A percentile compares a stretch with the other conserved stretches of the same genome.
phyloP scores from a whole-genome alignment of 2,329 filamentous ascomycete species.

The Leptodontidium sp. region DNA sequence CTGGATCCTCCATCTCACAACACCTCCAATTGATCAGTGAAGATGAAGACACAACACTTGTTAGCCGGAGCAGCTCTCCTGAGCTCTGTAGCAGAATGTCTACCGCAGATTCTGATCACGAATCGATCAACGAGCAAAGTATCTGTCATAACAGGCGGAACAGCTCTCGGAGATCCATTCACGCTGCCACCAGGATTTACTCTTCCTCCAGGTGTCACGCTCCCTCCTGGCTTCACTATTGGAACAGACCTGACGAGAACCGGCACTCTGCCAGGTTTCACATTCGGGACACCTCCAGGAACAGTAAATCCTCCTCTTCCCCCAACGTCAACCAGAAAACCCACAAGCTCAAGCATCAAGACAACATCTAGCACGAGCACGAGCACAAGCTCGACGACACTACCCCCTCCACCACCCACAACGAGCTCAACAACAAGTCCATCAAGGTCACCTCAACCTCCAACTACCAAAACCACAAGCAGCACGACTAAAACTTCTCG shows the following conservation, averaged over 20 bases:
- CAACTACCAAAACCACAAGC: neutral
- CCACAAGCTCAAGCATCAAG: slow-evolving; percentile 17
- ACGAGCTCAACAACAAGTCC: neutral
- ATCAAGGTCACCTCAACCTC: slow-evolving; percentile 7
- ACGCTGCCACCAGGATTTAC: slow-evolving; percentile 6
- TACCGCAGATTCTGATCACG: slow-evolving; percentile 14
- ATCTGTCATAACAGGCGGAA: slow-evolving; percentile 2
- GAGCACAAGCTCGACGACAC: no score
- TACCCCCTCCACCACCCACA: no score
- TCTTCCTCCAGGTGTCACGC: slow-evolving; percentile 2
- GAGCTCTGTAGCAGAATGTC: slow-evolving; percentile 5
- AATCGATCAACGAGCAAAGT: slow-evolving; percentile 9
- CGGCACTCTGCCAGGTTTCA: neutral
- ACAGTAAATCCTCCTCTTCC: slow-evolving; percentile 4
- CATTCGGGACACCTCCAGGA: slow-evolving; percentile 1
- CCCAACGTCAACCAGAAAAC: slow-evolving; percentile 6
- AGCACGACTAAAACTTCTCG: slow-evolving; percentile 4
- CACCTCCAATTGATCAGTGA: slow-evolving; percentile 3
- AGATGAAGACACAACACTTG: slow-evolving; percentile 17
- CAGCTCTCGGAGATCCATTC: slow-evolving; percentile 6
- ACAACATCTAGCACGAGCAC: slow-evolving; percentile 15
- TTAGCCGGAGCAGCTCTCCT: neutral
- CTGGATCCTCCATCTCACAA: neutral
- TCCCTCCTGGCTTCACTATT: slow-evolving; percentile 20
- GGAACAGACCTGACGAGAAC: slow-evolving; percentile 2